Base-by-base conservation (phyloP, 2,329 filamentous ascomycete genomes). In the Ophiostoma himal-ulmi region DNA sequence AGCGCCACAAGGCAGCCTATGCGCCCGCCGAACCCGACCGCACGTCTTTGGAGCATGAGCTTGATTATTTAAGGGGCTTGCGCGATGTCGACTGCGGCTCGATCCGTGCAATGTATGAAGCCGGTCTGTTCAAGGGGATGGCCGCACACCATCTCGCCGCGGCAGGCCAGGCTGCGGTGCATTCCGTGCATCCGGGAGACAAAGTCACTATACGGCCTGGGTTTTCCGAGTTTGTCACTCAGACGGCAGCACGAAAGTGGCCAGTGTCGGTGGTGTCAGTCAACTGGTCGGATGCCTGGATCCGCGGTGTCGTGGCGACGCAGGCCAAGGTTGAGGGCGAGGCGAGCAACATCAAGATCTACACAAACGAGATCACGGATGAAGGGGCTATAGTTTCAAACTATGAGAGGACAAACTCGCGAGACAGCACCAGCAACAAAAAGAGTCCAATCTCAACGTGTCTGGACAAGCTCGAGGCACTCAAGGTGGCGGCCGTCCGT, bases 191-290 rank as follows among this genome's bases (percentile, higher is more conserved):
- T 62, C 44, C 5, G 34, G 60, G 17, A 4, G 26, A 22, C 20
- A 11, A 10, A 3, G 67, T 73, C 1, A 54, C 7, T 0, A 36
- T 74, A 5, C 71, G 73, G 14, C 57, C 60, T 1, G 74, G 74
- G 1, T 72, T 75, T n/a, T 30, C 69, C 1, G 13, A 34, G 0
- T 64, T 82, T 20, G 67, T 81, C 37, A 62, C 64, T 5, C 67
- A 71, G 26, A 66, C 75, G 3, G 77, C 77, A 4, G 48, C 64
- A 3, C 73, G 71, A 13, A 78, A 77, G 3, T 83, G 81, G 80
- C 73, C 74, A 0, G 77, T 83, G 36, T 79, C 79, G 62, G 76
- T 86, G 20, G 76, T 86, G 36, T 85, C 83, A 5, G 82, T 86
- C 57, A 86, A 77, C 72, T 77, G 76, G 75, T 77, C 76, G 1